Percentiles rank a stretch among this genome's conserved stretches.
These are phyloP conservation scores for Ceratocystis colombiana DNA, from an alignment of 2,329 filamentous ascomycete species.

Conservation along the genomic window DNA sequence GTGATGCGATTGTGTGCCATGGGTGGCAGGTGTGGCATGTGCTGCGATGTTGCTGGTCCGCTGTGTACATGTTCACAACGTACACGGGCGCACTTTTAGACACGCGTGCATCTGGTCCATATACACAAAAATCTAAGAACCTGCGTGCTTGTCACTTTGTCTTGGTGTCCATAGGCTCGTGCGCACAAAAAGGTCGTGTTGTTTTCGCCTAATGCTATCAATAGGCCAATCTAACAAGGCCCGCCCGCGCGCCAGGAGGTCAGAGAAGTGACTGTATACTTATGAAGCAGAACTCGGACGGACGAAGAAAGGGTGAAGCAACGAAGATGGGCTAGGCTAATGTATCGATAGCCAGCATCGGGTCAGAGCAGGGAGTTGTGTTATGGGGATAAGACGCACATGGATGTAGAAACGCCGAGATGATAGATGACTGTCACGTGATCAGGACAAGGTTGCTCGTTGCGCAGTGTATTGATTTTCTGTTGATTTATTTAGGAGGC, in stretches of 20 bases:
- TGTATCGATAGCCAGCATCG: neutral
- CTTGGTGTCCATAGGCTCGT: neutral
- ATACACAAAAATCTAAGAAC: too few relatives aligned
- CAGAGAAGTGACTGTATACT: neutral
- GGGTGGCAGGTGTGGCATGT: too few relatives aligned
- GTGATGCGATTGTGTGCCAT: too few relatives aligned
- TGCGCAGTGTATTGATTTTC: too few relatives aligned
- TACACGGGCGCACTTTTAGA: too few relatives aligned
- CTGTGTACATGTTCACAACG: too few relatives aligned
- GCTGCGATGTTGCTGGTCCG: too few relatives aligned
- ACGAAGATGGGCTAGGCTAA: neutral
- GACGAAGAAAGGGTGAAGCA: neutral
- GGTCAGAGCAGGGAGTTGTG: neutral
- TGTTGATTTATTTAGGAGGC: too few relatives aligned
- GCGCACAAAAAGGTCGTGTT: neutral
- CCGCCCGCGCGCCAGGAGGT: neutral
- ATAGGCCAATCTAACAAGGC: neutral
- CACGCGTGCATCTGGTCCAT: too few relatives aligned
- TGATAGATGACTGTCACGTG: neutral
- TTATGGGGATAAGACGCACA: neutral
- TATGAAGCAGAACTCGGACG: neutral
- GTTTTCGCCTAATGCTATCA: conserved; percentile 2
- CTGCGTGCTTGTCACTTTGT: too few relatives aligned
- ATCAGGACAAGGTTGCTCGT: too few relatives aligned
- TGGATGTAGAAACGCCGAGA: neutral